phyloP scores from a whole-genome alignment of 371 early-diverging fungal species.

The Rhizopus stolonifer region DNA sequence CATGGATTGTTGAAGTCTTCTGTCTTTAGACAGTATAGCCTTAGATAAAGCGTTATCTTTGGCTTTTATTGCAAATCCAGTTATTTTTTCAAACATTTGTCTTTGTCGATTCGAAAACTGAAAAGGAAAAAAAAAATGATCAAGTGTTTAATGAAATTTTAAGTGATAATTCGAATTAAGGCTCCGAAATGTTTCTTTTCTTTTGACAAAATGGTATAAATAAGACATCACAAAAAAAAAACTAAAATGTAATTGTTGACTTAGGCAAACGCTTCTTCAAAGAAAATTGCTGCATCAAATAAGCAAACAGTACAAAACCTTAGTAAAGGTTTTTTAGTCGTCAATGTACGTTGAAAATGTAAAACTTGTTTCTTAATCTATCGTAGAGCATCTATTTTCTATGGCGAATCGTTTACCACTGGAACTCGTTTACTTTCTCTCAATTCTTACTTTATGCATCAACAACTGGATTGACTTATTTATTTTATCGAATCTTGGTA shows the following conservation, averaged over 20 bases:
- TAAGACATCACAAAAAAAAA: neutral
- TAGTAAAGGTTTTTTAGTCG: constrained; percentile 56
- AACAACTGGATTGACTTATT: constrained; percentile 52
- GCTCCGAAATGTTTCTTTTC: neutral
- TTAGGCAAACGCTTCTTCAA: constrained; percentile 79
- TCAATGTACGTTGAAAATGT: constrained; percentile 61
- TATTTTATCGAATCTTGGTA: constrained; percentile 53
- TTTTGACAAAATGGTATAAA: constrained; percentile 1
- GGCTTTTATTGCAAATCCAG: constrained; percentile 41
- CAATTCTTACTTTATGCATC: constrained; percentile 45
- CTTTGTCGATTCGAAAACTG: constrained; percentile 9
- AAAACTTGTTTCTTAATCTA: neutral
- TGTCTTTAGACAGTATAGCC: constrained; percentile 41
- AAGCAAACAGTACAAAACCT: constrained; percentile 58
- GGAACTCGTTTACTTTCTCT: constrained; percentile 49
- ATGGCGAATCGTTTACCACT: constrained; percentile 58
- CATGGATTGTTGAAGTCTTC: constrained; percentile 38
- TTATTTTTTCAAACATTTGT: constrained; percentile 42
- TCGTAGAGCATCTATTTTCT: constrained; percentile 53
- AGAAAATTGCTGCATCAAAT: constrained; percentile 71
- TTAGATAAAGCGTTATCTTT: constrained; percentile 40
- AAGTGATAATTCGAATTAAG: neutral
- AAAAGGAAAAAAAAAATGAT: constrained; percentile 1
- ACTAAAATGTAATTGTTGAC: neutral
- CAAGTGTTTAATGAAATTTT: neutral